Conservation (phyloP, 148 eudicot genomes). For the Diospyros kaki region DNA sequence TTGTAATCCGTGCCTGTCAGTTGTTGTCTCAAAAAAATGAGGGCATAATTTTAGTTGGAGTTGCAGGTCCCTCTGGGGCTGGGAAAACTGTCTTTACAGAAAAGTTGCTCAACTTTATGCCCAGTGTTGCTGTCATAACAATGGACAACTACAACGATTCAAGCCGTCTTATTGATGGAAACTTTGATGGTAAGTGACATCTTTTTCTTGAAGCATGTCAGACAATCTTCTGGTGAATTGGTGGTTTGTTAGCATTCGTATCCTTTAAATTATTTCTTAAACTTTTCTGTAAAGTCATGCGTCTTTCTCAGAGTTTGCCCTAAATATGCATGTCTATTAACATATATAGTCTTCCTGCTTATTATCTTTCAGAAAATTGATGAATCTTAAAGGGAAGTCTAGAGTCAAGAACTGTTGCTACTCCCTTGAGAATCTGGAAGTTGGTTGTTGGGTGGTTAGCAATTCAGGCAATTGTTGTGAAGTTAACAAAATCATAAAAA, state of each 20-base stretch:
- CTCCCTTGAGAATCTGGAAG: not conserved
- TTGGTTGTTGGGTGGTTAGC: not conserved
- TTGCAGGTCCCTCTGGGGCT: conserved; percentile 91
- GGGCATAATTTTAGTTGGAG: conserved; percentile 75
- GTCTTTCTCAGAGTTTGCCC: not conserved
- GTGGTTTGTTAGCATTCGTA: not conserved
- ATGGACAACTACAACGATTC: conserved; percentile 89
- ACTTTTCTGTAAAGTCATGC: not conserved
- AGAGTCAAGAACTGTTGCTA: not conserved
- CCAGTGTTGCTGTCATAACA: conserved; percentile 71
- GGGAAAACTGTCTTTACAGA: conserved; percentile 84
- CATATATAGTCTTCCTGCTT: not conserved
- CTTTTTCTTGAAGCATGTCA: not conserved
- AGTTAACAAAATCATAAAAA: not conserved
- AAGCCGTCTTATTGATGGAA: conserved; percentile 78
- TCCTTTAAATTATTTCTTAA: not conserved
- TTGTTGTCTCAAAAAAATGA: conserved; percentile 72
- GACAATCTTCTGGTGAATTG: conserved; percentile 4
- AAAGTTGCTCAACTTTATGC: conserved; percentile 70
- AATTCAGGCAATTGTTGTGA: not conserved
- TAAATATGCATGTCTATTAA: not conserved
- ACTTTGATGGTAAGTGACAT: conserved; percentile 61
- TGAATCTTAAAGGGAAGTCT: conserved; percentile 2
- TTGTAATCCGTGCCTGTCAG: conserved; percentile 79
- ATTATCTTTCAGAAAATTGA: not conserved